These are phyloP conservation scores for Effrenium voratum DNA, from an alignment of 73 alveolate genomes.

Conservation along the genomic window DNA sequence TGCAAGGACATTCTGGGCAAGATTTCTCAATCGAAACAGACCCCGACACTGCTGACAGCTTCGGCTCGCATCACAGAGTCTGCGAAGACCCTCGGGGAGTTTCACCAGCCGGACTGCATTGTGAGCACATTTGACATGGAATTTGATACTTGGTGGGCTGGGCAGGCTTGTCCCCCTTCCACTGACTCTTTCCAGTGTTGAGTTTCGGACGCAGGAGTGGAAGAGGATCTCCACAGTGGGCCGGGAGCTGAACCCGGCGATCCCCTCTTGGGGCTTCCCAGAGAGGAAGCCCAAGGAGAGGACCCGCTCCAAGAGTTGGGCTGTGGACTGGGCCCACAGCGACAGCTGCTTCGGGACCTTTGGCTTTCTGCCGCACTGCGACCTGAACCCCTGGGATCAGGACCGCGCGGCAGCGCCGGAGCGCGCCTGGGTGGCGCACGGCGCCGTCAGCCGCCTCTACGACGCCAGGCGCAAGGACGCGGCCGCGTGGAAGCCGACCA, in stretches of 20 bases:
- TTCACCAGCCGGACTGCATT: too few relatives aligned
- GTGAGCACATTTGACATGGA: too few relatives aligned
- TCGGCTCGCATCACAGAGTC: too few relatives aligned
- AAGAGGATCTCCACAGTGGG: slow-evolving; percentile 60
- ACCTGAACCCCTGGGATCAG: slow-evolving; percentile 51
- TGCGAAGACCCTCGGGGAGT: too few relatives aligned
- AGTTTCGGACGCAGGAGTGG: slow-evolving; percentile 37
- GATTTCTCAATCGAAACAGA: neutral
- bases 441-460: slow-evolving; percentile 36
- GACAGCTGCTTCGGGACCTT: slow-evolving; percentile 40
- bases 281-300: neutral
- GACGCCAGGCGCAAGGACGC: slow-evolving; percentile 21
- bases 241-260: slow-evolving; percentile 37
- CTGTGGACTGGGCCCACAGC: slow-evolving; percentile 46
- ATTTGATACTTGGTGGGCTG: too few relatives aligned
- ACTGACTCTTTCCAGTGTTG: neutral
- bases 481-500: slow-evolving; percentile 57
- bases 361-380: slow-evolving; percentile 57
- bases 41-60: slow-evolving; percentile 4
- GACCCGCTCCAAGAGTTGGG: neutral
- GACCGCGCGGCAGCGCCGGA: slow-evolving; percentile 45
- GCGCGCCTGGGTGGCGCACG: slow-evolving; percentile 37
- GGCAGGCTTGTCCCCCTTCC: too few relatives aligned
- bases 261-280: neutral
- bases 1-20: slow-evolving; percentile 1